Percentiles rank a stretch among this genome's conserved stretches.
Conservation (phyloP, 2,329 filamentous ascomycete genomes). For the Phialophora tarda region DNA sequence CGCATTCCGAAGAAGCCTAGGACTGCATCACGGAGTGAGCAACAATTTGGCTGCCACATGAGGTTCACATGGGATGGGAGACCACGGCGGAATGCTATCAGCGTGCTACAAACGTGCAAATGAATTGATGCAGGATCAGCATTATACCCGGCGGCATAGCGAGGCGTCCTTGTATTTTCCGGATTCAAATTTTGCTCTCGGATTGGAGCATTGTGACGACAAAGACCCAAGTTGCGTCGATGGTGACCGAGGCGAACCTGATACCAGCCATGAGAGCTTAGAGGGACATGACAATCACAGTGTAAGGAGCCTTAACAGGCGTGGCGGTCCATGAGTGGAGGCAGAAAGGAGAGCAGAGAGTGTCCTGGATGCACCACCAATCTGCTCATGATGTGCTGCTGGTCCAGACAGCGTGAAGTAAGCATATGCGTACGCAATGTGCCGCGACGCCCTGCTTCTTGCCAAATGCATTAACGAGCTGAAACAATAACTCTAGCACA, state of each 20-base stretch:
- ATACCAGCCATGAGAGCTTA: background rate
- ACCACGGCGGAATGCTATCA: background rate
- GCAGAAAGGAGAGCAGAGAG: background rate
- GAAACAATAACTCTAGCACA: background rate
- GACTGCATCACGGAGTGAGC: background rate
- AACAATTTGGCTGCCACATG: background rate
- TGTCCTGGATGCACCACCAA: background rate
- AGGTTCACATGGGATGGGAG: background rate
- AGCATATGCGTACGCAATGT: background rate
- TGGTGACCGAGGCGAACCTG: background rate
- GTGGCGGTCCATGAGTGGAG: background rate
- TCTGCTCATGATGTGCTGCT: background rate
- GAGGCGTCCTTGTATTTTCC: background rate
- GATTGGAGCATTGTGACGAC: background rate
- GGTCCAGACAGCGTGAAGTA: background rate
- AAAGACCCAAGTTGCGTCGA: background rate
- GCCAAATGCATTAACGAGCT: background rate
- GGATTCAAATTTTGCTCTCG: background rate
- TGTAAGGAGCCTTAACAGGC: background rate
- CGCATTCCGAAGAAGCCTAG: background rate
- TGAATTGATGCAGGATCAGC: slow-evolving; percentile 2
- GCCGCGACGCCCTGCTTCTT: background rate
- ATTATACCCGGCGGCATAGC: background rate
- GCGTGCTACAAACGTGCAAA: background rate
- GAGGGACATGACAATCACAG: background rate